Percentiles rank a stretch among this genome's conserved stretches.
Evolutionary conservation across 2,329 filamentous ascomycete genomes (phyloP).

Genomic region (Pseudopyricularia cyperi): DNA sequence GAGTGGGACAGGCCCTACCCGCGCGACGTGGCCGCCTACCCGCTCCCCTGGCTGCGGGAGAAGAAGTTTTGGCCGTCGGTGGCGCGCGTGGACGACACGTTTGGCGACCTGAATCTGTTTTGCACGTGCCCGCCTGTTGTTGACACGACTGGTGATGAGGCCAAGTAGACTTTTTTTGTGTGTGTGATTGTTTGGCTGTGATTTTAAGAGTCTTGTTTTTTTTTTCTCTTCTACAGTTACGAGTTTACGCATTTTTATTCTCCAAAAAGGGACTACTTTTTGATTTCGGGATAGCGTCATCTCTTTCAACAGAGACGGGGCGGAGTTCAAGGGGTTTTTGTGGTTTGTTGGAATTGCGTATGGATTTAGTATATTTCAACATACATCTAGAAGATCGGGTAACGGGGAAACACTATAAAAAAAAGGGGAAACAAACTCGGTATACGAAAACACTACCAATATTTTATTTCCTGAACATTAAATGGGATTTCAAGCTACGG

Average conservation of each 20-base stretch:
- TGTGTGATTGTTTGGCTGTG: background rate
- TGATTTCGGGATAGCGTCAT: background rate
- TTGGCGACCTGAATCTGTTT: slow-evolving; percentile 85
- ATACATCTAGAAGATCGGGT: too few relatives aligned
- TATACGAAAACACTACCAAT: too few relatives aligned
- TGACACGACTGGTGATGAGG: slow-evolving; percentile 28
- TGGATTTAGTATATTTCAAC: background rate
- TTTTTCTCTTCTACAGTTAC: background rate
- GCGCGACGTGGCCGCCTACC: slow-evolving; percentile 76
- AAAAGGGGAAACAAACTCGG: too few relatives aligned
- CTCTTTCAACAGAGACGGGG: background rate
- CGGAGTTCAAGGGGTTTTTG: background rate
- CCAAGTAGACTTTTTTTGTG: slow-evolving; percentile 5
- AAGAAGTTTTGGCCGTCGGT: slow-evolving; percentile 98
- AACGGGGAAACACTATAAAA: too few relatives aligned
- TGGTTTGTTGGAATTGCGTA: background rate
- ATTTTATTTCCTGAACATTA: too few relatives aligned
- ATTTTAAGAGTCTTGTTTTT: background rate
- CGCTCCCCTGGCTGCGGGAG: slow-evolving; percentile 67
- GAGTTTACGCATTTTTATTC: background rate
- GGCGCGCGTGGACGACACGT: slow-evolving; percentile 76
- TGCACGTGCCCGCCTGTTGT: slow-evolving; percentile 86
- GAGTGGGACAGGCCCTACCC: slow-evolving; percentile 75
- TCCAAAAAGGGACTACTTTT: background rate
- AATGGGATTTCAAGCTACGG: too few relatives aligned